Evolutionary conservation across 495 filamentous ascomycete genomes (phyloP).

Genomic region (Diplogelasinospora grovesii): DNA sequence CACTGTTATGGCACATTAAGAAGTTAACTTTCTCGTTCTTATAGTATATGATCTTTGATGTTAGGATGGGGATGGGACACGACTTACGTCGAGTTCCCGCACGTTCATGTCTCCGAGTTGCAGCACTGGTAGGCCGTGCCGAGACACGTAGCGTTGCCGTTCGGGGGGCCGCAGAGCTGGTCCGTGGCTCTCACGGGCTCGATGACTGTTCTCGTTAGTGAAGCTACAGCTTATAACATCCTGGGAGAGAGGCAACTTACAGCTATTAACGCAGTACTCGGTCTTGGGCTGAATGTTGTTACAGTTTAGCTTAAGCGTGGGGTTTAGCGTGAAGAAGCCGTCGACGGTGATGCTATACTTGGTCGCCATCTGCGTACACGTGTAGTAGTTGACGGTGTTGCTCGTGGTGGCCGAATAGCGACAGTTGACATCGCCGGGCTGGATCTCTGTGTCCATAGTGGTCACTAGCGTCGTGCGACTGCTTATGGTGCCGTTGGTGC

Average conservation of each 20-base stretch:
- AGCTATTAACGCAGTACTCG: conserved; percentile 22
- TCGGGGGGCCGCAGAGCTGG: conserved; percentile 19
- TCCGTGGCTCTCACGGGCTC: conserved; percentile 19
- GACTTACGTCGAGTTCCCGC: conserved; percentile 19
- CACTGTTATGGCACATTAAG: no score
- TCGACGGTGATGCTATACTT: conserved; percentile 13
- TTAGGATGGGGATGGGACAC: no score
- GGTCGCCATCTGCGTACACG: conserved; percentile 9
- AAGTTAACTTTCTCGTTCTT: no score
- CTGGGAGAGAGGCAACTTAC: conserved; percentile 10
- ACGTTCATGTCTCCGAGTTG: conserved; percentile 22
- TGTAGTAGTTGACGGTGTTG: conserved; percentile 18
- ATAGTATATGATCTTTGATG: no score
- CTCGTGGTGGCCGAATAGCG: conserved; percentile 6
- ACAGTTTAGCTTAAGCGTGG: conserved; percentile 14
- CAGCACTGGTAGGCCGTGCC: conserved; percentile 19
- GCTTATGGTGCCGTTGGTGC: no score
- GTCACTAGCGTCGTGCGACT: no score
- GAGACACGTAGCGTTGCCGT: conserved; percentile 28
- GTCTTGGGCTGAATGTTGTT: conserved; percentile 16
- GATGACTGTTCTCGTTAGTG: conserved; percentile 8
- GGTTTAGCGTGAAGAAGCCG: conserved; percentile 20
- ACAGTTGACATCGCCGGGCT: conserved; percentile 16
- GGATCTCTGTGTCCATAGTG: no score
- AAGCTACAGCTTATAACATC: no score